phyloP scores from a whole-genome alignment of 441 rosid species.

The Erodium moschatum region DNA sequence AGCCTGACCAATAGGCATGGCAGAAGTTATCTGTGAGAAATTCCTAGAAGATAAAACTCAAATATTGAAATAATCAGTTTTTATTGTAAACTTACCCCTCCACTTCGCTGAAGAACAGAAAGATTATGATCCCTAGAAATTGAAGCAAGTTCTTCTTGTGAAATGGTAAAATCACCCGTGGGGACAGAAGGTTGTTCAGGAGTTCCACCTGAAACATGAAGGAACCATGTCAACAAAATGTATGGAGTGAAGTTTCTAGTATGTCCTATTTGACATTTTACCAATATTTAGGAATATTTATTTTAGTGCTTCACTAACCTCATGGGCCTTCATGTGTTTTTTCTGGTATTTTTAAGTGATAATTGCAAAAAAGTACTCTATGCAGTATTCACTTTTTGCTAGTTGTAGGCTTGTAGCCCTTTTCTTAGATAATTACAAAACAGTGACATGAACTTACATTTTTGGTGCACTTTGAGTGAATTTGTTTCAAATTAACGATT shows the following conservation, averaged over 20 bases:
- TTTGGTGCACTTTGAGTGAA: no score
- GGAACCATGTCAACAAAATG: slow-evolving; percentile 11
- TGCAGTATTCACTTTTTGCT: no score
- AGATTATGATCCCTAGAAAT: slow-evolving; percentile 69
- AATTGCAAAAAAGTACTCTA: no score
- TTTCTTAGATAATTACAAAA: no score
- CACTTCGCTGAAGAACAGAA: slow-evolving; percentile 46
- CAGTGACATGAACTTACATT: no score
- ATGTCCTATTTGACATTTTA: not conserved
- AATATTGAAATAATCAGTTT: slow-evolving; percentile 12
- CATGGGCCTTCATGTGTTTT: no score
- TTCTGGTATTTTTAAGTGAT: no score
- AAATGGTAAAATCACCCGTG: slow-evolving; percentile 50
- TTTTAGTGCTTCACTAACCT: no score
- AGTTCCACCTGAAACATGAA: slow-evolving; percentile 43
- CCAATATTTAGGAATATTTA: not conserved
- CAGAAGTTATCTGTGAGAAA: slow-evolving; percentile 3
- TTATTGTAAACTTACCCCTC: slow-evolving; percentile 53
- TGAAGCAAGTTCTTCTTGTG: slow-evolving; percentile 55
- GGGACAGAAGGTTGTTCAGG: slow-evolving; percentile 26
- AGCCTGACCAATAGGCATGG: slow-evolving; percentile 37
- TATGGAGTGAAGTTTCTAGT: not conserved
- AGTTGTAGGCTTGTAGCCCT: no score
- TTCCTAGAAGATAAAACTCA: not conserved
- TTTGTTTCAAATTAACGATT: no score